Percentiles rank a stretch among this genome's conserved stretches.
Conservation (phyloP, 2,329 filamentous ascomycete species). For the Cladosporium sphaerospermum region DNA sequence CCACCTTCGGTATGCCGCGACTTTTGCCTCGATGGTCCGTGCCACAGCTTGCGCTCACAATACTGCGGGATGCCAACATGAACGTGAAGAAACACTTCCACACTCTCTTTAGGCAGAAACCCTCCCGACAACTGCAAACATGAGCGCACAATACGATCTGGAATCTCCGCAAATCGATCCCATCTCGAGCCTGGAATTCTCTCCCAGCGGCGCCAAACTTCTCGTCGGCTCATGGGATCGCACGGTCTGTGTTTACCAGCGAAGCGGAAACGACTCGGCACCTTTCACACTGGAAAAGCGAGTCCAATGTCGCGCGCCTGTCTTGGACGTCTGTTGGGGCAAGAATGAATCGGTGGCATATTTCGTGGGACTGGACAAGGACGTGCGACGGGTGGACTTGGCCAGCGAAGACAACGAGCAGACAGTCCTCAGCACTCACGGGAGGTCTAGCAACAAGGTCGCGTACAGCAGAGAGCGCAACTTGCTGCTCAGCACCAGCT, state of each 20-base stretch:
- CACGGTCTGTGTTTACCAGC: conserved; percentile 73
- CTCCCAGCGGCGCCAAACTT: conserved; percentile 69
- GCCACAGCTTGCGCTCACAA: too few species aligned
- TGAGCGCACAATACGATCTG: conserved; percentile 51
- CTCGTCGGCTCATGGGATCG: conserved; percentile 95
- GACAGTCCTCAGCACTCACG: conserved; percentile 70
- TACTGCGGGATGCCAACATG: too few species aligned
- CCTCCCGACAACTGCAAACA: not conserved
- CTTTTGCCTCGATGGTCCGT: too few species aligned
- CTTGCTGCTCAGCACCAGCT: conserved; percentile 81
- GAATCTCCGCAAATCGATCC: conserved; percentile 76
- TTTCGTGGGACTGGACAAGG: conserved; percentile 78
- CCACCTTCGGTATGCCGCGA: too few species aligned
- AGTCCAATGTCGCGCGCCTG: conserved; percentile 65
- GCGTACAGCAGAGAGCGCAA: conserved; percentile 71
- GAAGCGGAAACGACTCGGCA: conserved; percentile 38
- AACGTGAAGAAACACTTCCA: too few species aligned
- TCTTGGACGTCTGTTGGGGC: conserved; percentile 89
- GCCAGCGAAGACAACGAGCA: conserved; percentile 56
- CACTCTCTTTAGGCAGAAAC: conserved; percentile 1
- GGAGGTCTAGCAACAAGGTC: conserved; percentile 67
- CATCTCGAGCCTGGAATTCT: conserved; percentile 81
- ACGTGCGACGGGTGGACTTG: conserved; percentile 70
- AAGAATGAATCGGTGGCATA: conserved; percentile 73
- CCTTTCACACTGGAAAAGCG: conserved; percentile 31